These are phyloP conservation scores for Ganoderma meredithae DNA, from an alignment of 1,284 basidiomycete genomes.

Conservation along the genomic window DNA sequence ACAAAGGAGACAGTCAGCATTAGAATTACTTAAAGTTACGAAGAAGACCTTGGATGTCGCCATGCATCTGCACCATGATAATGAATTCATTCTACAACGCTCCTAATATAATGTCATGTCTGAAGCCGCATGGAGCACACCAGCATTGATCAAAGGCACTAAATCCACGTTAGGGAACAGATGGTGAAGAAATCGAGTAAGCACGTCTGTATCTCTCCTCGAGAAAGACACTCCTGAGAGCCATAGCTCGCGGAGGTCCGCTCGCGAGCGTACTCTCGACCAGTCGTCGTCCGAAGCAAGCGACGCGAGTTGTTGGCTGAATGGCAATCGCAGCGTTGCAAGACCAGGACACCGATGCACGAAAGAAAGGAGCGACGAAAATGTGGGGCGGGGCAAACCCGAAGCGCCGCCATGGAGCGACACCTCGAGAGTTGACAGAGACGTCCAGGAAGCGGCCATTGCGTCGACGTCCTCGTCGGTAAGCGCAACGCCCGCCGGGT, in stretches of 20 bases:
- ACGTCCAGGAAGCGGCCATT: conserved; percentile 27
- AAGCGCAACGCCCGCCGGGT: conserved; percentile 17
- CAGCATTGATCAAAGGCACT: conserved; percentile 14
- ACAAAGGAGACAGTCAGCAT: too few species aligned
- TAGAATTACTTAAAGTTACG: too few species aligned
- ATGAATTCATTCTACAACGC: too few species aligned
- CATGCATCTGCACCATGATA: too few species aligned
- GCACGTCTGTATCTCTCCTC: conserved; percentile 6
- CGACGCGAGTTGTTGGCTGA: conserved; percentile 15
- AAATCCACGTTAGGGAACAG: conserved; percentile 11
- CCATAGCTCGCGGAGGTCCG: conserved; percentile 10
- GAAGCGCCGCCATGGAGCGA: conserved; percentile 6
- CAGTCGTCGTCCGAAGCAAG: background rate
- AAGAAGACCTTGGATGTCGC: too few species aligned
- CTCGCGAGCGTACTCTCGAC: background rate
- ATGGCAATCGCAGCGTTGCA: conserved; percentile 16
- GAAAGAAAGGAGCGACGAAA: conserved; percentile 18
- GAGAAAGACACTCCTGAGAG: conserved; percentile 12
- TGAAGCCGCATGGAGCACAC: background rate
- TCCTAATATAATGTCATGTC: too few species aligned
- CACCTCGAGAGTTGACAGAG: conserved; percentile 13
- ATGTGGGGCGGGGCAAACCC: conserved; percentile 13
- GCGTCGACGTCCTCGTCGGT: conserved; percentile 21
- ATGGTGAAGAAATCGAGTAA: background rate
- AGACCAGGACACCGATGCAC: conserved; percentile 21